These are phyloP conservation scores for Escallonia herrerae DNA, from an alignment of 129 eudicot genomes.

Conservation along the genomic window DNA sequence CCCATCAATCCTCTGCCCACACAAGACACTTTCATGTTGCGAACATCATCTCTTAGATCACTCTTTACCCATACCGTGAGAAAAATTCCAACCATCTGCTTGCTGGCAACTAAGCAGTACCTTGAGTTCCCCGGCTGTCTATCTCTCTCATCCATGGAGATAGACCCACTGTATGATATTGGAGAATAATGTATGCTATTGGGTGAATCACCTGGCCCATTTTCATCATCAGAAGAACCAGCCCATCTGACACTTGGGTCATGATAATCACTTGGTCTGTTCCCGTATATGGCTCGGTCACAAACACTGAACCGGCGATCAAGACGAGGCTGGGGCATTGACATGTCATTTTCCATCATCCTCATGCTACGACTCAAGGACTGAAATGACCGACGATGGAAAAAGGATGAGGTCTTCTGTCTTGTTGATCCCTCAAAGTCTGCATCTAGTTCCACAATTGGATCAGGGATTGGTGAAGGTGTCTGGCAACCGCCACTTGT, in stretches of 20 bases:
- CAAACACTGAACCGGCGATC: constrained; percentile 69
- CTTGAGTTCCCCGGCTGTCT: constrained; percentile 39
- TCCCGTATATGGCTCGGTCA: constrained; percentile 51
- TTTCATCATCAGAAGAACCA: constrained; percentile 75
- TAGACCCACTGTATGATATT: constrained; percentile 34
- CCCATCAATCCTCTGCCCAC: constrained; percentile 99
- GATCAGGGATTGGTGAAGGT: constrained; percentile 56
- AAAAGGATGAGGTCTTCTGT: constrained; percentile 44
- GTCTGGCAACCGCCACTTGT: constrained; percentile 39
- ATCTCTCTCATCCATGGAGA: constrained; percentile 54
- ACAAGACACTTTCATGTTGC: constrained; percentile 80
- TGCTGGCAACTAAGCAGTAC: constrained; percentile 88
- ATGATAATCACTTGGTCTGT: constrained; percentile 48
- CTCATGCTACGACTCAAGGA: constrained; percentile 77
- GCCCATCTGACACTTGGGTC: constrained; percentile 44
- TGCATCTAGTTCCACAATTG: constrained; percentile 51
- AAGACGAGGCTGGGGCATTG: constrained; percentile 35
- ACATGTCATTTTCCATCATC: constrained; percentile 40
- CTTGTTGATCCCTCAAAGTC: constrained; percentile 57
- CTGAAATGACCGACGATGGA: constrained; percentile 60
- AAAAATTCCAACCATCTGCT: constrained; percentile 95
- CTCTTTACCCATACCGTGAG: constrained; percentile 82
- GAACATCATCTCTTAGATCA: constrained; percentile 69
- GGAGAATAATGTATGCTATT: constrained; percentile 38
- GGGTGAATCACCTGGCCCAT: constrained; percentile 46